Conservation (phyloP, 208 protist genomes). For the Trypanosoma rangeli region DNA sequence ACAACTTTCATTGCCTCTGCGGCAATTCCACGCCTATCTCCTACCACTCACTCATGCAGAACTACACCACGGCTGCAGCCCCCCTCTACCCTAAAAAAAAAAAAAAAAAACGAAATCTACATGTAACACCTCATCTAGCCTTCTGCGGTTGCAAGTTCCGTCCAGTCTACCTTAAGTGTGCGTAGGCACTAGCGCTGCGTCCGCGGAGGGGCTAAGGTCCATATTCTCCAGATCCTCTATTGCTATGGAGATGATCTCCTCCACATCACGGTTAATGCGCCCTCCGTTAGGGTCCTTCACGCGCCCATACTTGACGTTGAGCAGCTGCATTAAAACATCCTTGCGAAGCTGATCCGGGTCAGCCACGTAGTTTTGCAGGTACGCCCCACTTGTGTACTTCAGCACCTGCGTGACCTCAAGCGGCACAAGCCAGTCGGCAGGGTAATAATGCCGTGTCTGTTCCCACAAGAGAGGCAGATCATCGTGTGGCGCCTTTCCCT, state of each 20-base stretch:
- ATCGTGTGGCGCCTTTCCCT: slow-evolving; percentile 69
- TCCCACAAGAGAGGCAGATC: slow-evolving; percentile 83
- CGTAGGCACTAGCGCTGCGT: slow-evolving; percentile 57
- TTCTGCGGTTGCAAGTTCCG: neutral
- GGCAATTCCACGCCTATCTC: neutral
- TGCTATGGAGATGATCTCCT: slow-evolving; percentile 85
- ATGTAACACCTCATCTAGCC: neutral
- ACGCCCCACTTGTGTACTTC: slow-evolving; percentile 79
- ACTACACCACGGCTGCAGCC: neutral
- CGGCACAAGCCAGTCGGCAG: slow-evolving; percentile 81
- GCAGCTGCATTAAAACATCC: slow-evolving; percentile 80
- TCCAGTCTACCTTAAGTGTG: slow-evolving; percentile 46
- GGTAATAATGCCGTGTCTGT: slow-evolving; percentile 85
- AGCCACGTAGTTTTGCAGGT: slow-evolving; percentile 77
- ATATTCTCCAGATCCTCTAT: slow-evolving; percentile 79
- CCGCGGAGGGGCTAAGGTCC: slow-evolving; percentile 51
- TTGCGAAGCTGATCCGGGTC: slow-evolving; percentile 82
- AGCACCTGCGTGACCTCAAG: slow-evolving; percentile 85
- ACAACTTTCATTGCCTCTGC: neutral
- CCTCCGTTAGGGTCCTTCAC: slow-evolving; percentile 64
- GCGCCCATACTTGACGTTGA: slow-evolving; percentile 79
- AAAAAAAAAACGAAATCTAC: neutral
- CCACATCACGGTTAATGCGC: slow-evolving; percentile 73
- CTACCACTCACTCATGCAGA: neutral
- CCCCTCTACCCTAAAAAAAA: no score